Conservation (phyloP, 345 rosid species). For the Raphanus raphanistrum region DNA sequence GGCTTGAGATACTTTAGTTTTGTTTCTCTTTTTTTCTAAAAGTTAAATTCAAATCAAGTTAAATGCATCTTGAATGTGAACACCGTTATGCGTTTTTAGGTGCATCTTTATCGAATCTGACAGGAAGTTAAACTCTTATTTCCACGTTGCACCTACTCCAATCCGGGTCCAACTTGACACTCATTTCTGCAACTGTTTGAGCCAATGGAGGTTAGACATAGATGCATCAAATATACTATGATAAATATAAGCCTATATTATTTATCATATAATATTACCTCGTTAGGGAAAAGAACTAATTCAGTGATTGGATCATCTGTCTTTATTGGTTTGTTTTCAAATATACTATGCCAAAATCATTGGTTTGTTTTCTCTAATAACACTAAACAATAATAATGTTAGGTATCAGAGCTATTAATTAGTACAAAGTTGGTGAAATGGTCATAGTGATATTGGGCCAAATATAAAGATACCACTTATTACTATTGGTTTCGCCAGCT, state of each 20-base stretch:
- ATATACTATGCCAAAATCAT: slow-evolving; percentile 6
- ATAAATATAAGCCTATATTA: too few species aligned
- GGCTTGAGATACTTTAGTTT: background rate
- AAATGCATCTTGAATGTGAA: background rate
- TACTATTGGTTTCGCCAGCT: slow-evolving; percentile 24
- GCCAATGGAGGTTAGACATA: background rate
- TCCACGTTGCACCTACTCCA: background rate
- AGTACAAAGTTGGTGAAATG: slow-evolving; percentile 30
- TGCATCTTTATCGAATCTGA: background rate
- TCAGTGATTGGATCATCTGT: background rate
- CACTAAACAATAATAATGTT: slow-evolving; percentile 28
- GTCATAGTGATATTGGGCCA: slow-evolving; percentile 5
- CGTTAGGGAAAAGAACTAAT: background rate
- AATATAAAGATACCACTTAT: slow-evolving; percentile 21
- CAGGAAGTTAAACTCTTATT: background rate
- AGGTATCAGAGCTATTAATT: slow-evolving; percentile 4
- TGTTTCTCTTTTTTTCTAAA: background rate
- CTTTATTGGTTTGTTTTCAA: background rate
- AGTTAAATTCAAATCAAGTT: background rate
- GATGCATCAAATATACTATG: background rate
- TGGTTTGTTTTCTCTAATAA: background rate
- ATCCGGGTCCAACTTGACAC: background rate
- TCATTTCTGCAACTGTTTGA: background rate
- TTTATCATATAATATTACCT: background rate
- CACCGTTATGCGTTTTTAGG: background rate